These are phyloP conservation scores for Tetracladium maxilliforme DNA, from an alignment of 2,329 filamentous ascomycete genomes.

Conservation along the genomic window DNA sequence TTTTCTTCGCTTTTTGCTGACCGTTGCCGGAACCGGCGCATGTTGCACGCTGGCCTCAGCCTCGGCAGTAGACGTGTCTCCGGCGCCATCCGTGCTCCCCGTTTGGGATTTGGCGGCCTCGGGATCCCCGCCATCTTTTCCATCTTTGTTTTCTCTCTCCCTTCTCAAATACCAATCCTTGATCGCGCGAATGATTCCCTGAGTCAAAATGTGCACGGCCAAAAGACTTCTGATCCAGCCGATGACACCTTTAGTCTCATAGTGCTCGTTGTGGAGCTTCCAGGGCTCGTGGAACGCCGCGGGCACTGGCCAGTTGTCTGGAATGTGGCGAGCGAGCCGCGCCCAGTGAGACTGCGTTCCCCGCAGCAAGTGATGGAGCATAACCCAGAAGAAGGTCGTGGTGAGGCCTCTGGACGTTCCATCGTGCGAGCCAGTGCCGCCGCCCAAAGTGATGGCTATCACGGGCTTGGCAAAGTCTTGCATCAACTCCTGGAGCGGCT, in stretches of 20 bases:
- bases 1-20: constrained; percentile 74
- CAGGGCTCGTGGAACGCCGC: too few relatives aligned
- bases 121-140: constrained; percentile 38
- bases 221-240: constrained; percentile 55
- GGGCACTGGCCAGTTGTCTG: too few relatives aligned
- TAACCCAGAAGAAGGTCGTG: constrained; percentile 25
- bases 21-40: constrained; percentile 9
- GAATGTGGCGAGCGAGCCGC: constrained; percentile 11
- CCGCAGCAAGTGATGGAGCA: constrained; percentile 26
- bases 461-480: constrained; percentile 86
- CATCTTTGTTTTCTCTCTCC: constrained; percentile 36
- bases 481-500: constrained; percentile 73
- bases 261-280: constrained; percentile 21
- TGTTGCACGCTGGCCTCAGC: constrained; percentile 31
- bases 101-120: constrained; percentile 37
- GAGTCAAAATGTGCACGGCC: constrained; percentile 61
- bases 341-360: constrained; percentile 20
- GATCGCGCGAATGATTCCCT: constrained; percentile 57
- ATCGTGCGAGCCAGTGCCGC: constrained; percentile 46
- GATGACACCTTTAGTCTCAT: constrained; percentile 33
- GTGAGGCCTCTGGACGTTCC: too few relatives aligned
- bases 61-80: constrained; percentile 24
- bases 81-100: constrained; percentile 1
- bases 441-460: constrained; percentile 80
- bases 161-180: constrained; percentile 52